Evolutionary conservation across 768 basidiomycete genomes (phyloP).

Genomic region (Lentinus tigrinus): DNA sequence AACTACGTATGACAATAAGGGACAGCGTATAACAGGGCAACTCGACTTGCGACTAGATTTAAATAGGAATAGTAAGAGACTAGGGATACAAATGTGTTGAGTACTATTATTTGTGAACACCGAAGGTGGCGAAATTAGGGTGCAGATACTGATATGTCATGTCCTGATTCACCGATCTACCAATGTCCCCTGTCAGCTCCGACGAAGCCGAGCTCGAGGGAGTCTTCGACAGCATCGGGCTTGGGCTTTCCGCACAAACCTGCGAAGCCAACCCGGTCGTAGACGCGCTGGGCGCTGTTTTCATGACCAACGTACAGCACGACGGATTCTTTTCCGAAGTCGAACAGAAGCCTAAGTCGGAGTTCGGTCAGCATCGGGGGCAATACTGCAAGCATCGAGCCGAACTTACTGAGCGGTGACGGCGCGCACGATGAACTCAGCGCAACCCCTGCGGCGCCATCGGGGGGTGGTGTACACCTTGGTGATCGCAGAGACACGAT

Average conservation of each 20-base stretch:
- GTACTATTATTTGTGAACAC: background rate
- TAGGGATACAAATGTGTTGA: background rate
- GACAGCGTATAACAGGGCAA: background rate
- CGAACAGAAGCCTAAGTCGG: constrained; percentile 38
- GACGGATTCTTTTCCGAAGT: constrained; percentile 45
- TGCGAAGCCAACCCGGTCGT: constrained; percentile 52
- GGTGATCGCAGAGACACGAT: constrained; percentile 51
- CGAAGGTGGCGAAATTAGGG: background rate
- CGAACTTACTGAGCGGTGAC: constrained; percentile 43
- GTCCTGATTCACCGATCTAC: constrained; percentile 29
- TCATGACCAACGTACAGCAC: constrained; percentile 55
- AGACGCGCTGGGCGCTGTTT: constrained; percentile 51
- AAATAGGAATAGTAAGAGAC: background rate
- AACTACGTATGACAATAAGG: background rate
- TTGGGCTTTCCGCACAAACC: constrained; percentile 42
- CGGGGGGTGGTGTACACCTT: constrained; percentile 53
- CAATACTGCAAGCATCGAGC: background rate
- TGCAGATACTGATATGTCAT: background rate
- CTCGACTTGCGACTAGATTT: background rate
- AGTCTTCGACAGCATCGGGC: constrained; percentile 43
- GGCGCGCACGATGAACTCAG: constrained; percentile 48
- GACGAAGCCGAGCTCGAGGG: constrained; percentile 53
- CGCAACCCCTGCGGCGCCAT: constrained; percentile 48
- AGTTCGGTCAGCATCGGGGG: constrained; percentile 9
- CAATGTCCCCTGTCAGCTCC: constrained; percentile 51